Evolutionary conservation across 768 basidiomycete genomes (phyloP).

Genomic region (Lentinula lateritia): DNA sequence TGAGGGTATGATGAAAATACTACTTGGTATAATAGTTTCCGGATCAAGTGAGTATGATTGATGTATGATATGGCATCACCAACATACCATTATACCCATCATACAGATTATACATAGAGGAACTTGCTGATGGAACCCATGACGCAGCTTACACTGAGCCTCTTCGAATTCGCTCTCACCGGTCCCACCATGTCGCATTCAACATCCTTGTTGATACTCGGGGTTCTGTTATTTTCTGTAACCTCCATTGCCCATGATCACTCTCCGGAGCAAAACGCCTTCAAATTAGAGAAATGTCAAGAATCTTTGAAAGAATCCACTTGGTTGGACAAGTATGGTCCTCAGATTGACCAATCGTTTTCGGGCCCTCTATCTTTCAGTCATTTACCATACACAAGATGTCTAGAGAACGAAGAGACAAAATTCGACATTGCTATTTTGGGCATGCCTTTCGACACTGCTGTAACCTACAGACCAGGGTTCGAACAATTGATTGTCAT

Average conservation of each 20-base stretch:
- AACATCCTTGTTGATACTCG: background rate
- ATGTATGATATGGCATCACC: too few species aligned
- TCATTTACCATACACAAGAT: slow-evolving; percentile 69
- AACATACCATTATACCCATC: too few species aligned
- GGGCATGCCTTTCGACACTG: slow-evolving; percentile 78
- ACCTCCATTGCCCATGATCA: background rate
- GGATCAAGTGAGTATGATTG: too few species aligned
- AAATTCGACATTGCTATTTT: slow-evolving; percentile 74
- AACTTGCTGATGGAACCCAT: too few species aligned
- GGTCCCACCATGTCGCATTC: background rate
- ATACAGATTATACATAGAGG: too few species aligned
- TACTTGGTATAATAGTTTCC: too few species aligned
- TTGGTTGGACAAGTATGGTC: slow-evolving; percentile 74
- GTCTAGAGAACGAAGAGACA: slow-evolving; percentile 51
- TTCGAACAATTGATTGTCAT: slow-evolving; percentile 25
- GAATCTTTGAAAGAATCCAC: slow-evolving; percentile 17
- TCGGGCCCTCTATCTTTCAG: slow-evolving; percentile 82
- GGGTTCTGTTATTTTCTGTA: background rate
- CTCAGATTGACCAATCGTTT: slow-evolving; percentile 67
- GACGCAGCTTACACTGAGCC: too few species aligned
- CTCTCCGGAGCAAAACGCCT: background rate
- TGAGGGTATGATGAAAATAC: too few species aligned
- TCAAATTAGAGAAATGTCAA: background rate
- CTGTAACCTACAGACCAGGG: slow-evolving; percentile 53
- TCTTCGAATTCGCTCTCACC: background rate